Base-by-base conservation (phyloP, 345 rosid genomes). In the Cochlearia excelsa region DNA sequence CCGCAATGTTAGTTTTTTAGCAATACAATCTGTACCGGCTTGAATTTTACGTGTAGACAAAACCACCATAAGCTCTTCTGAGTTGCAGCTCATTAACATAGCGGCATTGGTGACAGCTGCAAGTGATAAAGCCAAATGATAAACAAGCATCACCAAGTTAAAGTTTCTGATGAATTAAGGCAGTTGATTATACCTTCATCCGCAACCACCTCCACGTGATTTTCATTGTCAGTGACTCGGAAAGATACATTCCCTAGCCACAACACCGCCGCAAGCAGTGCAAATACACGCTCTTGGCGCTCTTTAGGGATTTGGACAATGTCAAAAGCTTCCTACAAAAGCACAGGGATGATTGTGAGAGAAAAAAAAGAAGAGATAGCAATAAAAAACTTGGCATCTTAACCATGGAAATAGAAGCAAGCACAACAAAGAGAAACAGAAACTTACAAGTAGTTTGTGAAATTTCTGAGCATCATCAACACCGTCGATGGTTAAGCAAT, bases 161-260 rank as follows among this genome's bases (percentile, higher is more conserved):
- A 2, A 39, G 43, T 39, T 39, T 39, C 2, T 41, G 52, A 54
- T 33, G 33, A 37, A 6, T 55, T 11, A 46, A 10, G 50, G 54
- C 9, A 9, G 7, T 23, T 9, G 51, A 55, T 28, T 54, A 38
- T 72, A 92, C 98, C 98, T 88, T 92, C 90, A 78, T 84, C 79
- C 41, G 74, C 70, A 51, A 77, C 73, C 67, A 85, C 90, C 68
- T 88, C 84, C 57, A 83, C 93, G 68, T 88, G 92, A 75, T 83
- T 88, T 75, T 85, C 96, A 34, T 66, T 72, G 80, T 82, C 84
- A 67, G 72, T 76, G 54, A 77, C 85, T 72, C 76, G 69, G 67
- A 92, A 92, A 44, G 85, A 75, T 65, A 86, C 72, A 66, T 92
- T 88, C 54, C 98, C 98, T 30, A 92, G 61, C 96, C 96, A 88